These are phyloP conservation scores for Suhomyces ambrosiae DNA, from an alignment of 1,139 yeast genomes.

Conservation along the genomic window DNA sequence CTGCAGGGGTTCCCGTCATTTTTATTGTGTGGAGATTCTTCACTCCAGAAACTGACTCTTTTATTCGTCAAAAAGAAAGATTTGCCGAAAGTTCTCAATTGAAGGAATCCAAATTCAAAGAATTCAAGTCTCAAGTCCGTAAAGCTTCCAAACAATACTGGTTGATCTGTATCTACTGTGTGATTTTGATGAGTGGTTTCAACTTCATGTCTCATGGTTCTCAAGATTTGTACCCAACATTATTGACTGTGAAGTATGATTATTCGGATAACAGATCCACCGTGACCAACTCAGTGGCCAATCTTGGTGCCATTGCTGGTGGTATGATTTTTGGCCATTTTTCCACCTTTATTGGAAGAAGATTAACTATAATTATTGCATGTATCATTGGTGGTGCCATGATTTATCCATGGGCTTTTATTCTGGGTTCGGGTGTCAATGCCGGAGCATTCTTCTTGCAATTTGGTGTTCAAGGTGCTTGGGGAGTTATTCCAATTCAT, in stretches of 20 bases:
- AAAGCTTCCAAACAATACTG: conserved; percentile 38
- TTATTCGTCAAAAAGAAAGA: conserved; percentile 28
- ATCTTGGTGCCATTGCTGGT: conserved; percentile 68
- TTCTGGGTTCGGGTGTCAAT: conserved; percentile 55
- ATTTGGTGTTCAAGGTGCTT: conserved; percentile 82
- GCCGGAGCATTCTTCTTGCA: conserved; percentile 82
- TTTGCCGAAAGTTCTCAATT: conserved; percentile 18
- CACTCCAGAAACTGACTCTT: conserved; percentile 44
- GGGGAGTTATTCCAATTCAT: conserved; percentile 85
- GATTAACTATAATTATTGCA: conserved; percentile 52
- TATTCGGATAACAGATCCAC: conserved; percentile 56
- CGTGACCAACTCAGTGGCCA: conserved; percentile 69
- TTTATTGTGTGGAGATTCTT: conserved; percentile 39
- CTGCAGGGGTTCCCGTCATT: conserved; percentile 45
- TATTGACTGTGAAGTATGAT: conserved; percentile 54
- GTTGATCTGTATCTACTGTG: conserved; percentile 39
- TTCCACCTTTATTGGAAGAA: conserved; percentile 62
- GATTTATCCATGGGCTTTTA: conserved; percentile 75
- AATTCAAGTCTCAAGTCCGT: conserved; percentile 25
- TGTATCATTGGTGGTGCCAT: conserved; percentile 68
- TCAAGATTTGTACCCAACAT: conserved; percentile 72
- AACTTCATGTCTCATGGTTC: conserved; percentile 71
- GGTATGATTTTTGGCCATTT: conserved; percentile 65
- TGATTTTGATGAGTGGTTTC: conserved; percentile 47
- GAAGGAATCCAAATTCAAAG: conserved; percentile 16